These are phyloP conservation scores for Penicillium concentricum DNA, from an alignment of 2,329 filamentous ascomycete genomes.

Conservation along the genomic window DNA sequence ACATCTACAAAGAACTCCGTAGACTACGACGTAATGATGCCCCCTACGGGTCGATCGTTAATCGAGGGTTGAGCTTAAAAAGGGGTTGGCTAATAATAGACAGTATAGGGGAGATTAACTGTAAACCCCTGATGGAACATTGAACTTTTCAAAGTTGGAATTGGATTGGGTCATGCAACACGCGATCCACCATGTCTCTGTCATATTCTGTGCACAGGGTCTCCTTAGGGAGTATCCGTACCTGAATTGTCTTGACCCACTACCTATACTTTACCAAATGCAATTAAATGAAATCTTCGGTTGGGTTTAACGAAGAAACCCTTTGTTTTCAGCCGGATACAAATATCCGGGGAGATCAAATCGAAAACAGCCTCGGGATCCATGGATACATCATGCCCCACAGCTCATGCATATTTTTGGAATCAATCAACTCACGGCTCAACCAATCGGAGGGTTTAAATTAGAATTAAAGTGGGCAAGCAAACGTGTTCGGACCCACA, in stretches of 20 bases:
- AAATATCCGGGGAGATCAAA: slow-evolving; percentile 12
- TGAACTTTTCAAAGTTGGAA: not conserved
- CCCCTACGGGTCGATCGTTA: not conserved
- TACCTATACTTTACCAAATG: not conserved
- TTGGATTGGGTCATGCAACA: not conserved
- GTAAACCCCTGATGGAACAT: not conserved
- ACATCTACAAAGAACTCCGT: not conserved
- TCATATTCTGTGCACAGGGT: not conserved
- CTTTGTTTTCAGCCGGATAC: not conserved
- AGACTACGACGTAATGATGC: not conserved
- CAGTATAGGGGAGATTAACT: not conserved
- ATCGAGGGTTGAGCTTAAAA: not conserved
- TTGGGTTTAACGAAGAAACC: not conserved
- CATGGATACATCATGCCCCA: not conserved
- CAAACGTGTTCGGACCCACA: slow-evolving; percentile 25
- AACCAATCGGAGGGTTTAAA: not conserved
- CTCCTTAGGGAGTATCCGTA: not conserved
- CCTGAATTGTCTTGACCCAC: not conserved
- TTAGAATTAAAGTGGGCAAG: slow-evolving; percentile 11
- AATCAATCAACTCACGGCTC: not conserved
- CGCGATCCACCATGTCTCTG: not conserved
- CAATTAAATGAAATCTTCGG: not conserved
- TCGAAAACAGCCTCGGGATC: not conserved
- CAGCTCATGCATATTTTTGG: slow-evolving; percentile 9
- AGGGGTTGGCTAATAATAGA: slow-evolving; percentile 3